These are phyloP conservation scores for Tetrapisispora pingtungensis DNA, from an alignment of 805 yeast genomes.

Conservation along the genomic window DNA sequence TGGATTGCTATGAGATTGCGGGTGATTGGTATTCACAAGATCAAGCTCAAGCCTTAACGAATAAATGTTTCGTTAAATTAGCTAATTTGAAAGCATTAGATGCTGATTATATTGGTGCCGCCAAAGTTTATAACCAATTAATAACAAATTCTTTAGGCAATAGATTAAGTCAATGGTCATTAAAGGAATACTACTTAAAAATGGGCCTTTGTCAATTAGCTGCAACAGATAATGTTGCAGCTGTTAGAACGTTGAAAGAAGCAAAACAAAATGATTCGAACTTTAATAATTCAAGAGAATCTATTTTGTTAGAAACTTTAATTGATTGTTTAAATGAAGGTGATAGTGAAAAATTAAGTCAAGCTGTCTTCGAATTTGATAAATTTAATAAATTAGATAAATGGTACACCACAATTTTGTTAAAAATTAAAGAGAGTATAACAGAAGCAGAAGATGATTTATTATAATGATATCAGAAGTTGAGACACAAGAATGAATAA, in stretches of 20 bases:
- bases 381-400: conserved; percentile 82
- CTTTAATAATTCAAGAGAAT: conserved; percentile 67
- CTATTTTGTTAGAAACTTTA: conserved; percentile 52
- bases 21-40: conserved; percentile 95
- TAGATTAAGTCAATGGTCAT: conserved; percentile 75
- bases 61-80: conserved; percentile 77
- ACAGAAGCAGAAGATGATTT: conserved; percentile 64
- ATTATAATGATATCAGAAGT: conserved; percentile 6
- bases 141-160: conserved; percentile 69
- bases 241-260: conserved; percentile 56
- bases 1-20: conserved; percentile 75
- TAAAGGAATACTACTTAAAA: conserved; percentile 85
- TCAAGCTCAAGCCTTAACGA: conserved; percentile 82
- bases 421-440: conserved; percentile 69
- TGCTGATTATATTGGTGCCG: conserved; percentile 68
- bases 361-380: conserved; percentile 71
- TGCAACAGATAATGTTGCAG: conserved; percentile 77
- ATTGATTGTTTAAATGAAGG: conserved; percentile 70
- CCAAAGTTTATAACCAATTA: conserved; percentile 64
- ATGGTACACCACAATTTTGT: conserved; percentile 75
- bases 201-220: conserved; percentile 77
- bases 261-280: conserved; percentile 64
- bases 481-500: background rate
- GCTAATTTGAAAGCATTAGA: conserved; percentile 78
- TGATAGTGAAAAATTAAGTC: conserved; percentile 66